Conservation (phyloP, 2,329 filamentous ascomycete genomes). For the Aspergillus unguis region DNA sequence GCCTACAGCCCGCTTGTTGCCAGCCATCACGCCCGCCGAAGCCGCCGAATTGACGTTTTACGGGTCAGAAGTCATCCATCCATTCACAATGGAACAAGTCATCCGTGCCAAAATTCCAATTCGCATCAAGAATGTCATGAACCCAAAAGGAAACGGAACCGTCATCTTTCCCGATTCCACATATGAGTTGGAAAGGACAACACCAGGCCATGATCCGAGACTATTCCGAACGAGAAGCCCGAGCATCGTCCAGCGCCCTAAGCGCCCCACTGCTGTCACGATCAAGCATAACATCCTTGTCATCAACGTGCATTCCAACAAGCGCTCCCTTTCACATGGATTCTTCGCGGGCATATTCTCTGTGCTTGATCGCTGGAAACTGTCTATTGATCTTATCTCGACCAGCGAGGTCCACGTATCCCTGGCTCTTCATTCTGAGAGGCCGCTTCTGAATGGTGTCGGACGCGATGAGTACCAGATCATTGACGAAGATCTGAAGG, state of each 20-base stretch:
- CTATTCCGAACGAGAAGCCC: slow-evolving; percentile 48
- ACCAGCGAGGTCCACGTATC: slow-evolving; percentile 96
- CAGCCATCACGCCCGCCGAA: slow-evolving; percentile 87
- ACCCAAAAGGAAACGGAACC: slow-evolving; percentile 60
- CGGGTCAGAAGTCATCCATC: slow-evolving; percentile 95
- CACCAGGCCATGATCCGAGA: slow-evolving; percentile 57
- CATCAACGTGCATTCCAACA: slow-evolving; percentile 97
- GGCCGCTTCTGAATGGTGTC: slow-evolving; percentile 50
- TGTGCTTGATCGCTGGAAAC: slow-evolving; percentile 78
- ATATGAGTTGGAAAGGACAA: slow-evolving; percentile 49
- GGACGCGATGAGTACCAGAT: slow-evolving; percentile 52
- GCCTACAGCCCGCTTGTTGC: slow-evolving; percentile 84
- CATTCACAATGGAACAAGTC: slow-evolving; percentile 96
- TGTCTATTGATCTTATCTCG: slow-evolving; percentile 94
- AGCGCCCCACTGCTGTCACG: slow-evolving; percentile 82
- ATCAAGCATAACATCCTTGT: slow-evolving; percentile 97
- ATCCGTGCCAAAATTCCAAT: slow-evolving; percentile 64
- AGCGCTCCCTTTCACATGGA: slow-evolving; percentile 89
- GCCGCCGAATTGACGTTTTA: slow-evolving; percentile 94
- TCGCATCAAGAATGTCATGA: slow-evolving; percentile 68
- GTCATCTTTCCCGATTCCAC: slow-evolving; percentile 69
- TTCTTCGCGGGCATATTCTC: slow-evolving; percentile 94
- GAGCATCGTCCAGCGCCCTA: slow-evolving; percentile 57
- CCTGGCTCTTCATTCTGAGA: slow-evolving; percentile 86
- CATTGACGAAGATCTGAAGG: slow-evolving; percentile 60